A percentile compares a stretch with the other conserved stretches of the same genome.
phyloP scores from a whole-genome alignment of 2,329 filamentous ascomycete genomes.

The Acarospora socialis region DNA sequence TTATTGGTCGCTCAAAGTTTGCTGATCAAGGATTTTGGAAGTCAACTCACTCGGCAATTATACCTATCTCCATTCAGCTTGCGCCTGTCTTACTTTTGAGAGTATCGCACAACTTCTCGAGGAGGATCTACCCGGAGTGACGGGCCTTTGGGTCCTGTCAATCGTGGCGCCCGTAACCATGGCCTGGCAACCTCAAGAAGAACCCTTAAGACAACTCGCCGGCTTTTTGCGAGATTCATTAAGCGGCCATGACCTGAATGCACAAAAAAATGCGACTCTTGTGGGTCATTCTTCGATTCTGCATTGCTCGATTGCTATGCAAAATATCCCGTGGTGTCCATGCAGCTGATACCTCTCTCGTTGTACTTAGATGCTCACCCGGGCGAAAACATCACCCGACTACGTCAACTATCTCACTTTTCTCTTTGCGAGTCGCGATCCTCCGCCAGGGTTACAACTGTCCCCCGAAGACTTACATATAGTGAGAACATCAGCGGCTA shows the following conservation, averaged over 20 bases:
- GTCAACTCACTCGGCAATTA: too few relatives aligned
- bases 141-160: too few relatives aligned
- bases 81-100: too few relatives aligned
- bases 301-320: slow-evolving; percentile 9
- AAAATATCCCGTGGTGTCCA: neutral
- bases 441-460: slow-evolving; percentile 41
- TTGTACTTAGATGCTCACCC: slow-evolving; percentile 63
- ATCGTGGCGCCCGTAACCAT: slow-evolving; percentile 48
- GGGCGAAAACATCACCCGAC: slow-evolving; percentile 78
- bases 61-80: too few relatives aligned
- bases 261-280: slow-evolving; percentile 78
- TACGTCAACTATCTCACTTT: slow-evolving; percentile 96
- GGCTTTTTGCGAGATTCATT: slow-evolving; percentile 84
- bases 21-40: too few relatives aligned
- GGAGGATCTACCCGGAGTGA: too few relatives aligned
- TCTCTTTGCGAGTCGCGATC: slow-evolving; percentile 60
- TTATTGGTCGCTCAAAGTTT: too few relatives aligned
- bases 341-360: too few relatives aligned
- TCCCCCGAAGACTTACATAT: slow-evolving; percentile 51
- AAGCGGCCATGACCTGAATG: slow-evolving; percentile 62
- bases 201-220: slow-evolving; percentile 78
- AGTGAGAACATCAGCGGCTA: slow-evolving; percentile 72
- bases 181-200: slow-evolving; percentile 84
- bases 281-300: slow-evolving; percentile 39
- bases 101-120: too few relatives aligned